These are phyloP conservation scores for Cyclotella kingstonii DNA, from an alignment of 108 stramenopile genomes.

Conservation along the genomic window DNA sequence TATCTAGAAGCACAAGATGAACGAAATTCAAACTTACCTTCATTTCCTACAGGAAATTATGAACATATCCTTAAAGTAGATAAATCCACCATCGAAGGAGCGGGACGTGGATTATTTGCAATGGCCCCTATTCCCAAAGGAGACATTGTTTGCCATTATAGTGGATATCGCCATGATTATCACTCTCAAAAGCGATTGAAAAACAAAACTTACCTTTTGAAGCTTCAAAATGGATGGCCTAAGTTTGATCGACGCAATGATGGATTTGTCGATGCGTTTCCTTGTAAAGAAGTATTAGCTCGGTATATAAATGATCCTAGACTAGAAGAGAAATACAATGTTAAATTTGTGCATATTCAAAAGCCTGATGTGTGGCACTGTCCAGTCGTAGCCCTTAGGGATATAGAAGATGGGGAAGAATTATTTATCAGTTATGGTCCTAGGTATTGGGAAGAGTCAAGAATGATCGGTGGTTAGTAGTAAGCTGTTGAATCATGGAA, in stretches of 20 bases:
- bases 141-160: constrained; percentile 26
- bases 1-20: constrained; percentile 40
- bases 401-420: constrained; percentile 73
- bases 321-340: constrained; percentile 30
- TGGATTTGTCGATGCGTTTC: constrained; percentile 40
- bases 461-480: constrained; percentile 35
- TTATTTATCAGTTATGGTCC: constrained; percentile 72
- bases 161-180: constrained; percentile 42
- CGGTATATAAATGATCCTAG: constrained; percentile 35
- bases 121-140: constrained; percentile 18
- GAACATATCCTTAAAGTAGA: constrained; percentile 23
- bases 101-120: constrained; percentile 39
- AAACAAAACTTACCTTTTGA: constrained; percentile 30
- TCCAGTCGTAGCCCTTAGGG: constrained; percentile 57
- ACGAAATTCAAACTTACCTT: constrained; percentile 34
- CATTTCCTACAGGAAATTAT: constrained; percentile 24
- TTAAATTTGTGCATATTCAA: constrained; percentile 34
- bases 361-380: constrained; percentile 38
- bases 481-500: too few relatives aligned
- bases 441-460: constrained; percentile 25
- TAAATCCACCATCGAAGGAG: constrained; percentile 30
- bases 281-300: constrained; percentile 25
- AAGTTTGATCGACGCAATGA: constrained; percentile 31
- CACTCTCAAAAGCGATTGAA: constrained; percentile 36
- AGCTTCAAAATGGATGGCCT: constrained; percentile 42